Evolutionary conservation across 2,329 filamentous ascomycete genomes (phyloP), one percentile per base, ranked within the genome.

Genomic region (Myrmaecium sp.): DNA sequence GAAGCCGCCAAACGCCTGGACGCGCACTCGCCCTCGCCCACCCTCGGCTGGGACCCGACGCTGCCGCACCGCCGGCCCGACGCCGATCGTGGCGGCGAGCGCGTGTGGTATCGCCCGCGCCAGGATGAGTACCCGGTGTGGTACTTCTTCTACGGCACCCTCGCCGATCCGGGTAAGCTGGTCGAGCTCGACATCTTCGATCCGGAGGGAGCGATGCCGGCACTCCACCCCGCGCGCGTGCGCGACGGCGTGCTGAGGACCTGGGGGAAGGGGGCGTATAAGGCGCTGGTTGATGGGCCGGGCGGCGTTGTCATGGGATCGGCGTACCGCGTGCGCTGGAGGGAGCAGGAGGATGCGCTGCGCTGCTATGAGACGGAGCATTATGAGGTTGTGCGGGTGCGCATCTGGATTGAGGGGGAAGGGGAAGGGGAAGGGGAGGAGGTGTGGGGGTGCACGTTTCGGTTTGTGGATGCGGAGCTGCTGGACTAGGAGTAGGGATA

Each of bases 121-220:
- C 45, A 45, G 27, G 26, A 46, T 21, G 26, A 52, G 24, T 52
- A 42, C 22, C 48, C 47, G 0, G 49, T 60, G 1, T 55, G 46
- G 43, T 52, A 48, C 29, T 54, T 54, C 35, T 49, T 55, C 36
- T 52, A 55, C 29, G 49, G 47, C 18, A 47, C 49, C 1, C 32
- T 54, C n/a, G 34, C 39, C 8, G 43, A 54, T 19, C 39, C 44
- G 0, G 22, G 29, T 1, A 41, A 52, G 4, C 43, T 58, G 2
- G 29, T 27, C 5, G 34, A 42, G 10, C 40, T 55, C 6, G 20
- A 23, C 5, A 12, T 17, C 6, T 8, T 3, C 1, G n/a, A n/a
- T n/a, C n/a, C n/a, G n/a, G n/a, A n/a, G n/a, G n/a, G n/a, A n/a
- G n/a, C n/a, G n/a, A n/a, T n/a, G n/a, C 26, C 26, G 1, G 9